Evolutionary conservation across 441 rosid species (phyloP).

Genomic region (Erodium chrysanthum): DNA sequence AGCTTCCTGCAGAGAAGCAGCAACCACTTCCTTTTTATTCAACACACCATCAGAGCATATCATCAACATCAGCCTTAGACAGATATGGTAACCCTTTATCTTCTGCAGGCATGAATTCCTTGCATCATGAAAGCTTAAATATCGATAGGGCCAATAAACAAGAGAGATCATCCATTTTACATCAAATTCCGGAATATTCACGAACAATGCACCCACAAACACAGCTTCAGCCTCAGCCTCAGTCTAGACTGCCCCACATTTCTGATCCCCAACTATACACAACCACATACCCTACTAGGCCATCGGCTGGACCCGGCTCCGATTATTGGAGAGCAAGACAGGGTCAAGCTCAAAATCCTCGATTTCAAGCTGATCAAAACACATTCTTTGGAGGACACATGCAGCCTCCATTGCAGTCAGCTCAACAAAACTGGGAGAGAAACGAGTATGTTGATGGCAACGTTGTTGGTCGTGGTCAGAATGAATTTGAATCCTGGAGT

Average conservation of each 20-base stretch:
- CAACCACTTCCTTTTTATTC: too few relatives aligned
- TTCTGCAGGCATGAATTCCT: too few relatives aligned
- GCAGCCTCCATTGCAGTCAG: conserved; percentile 14
- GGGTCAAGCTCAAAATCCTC: conserved; percentile 30
- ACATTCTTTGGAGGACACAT: conserved; percentile 13
- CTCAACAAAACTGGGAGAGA: conserved; percentile 27
- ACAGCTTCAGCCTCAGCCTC: too few relatives aligned
- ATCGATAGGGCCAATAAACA: conserved; percentile 15
- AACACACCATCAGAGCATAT: too few relatives aligned
- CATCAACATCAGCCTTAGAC: conserved; percentile 19
- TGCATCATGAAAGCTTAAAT: conserved; percentile 17
- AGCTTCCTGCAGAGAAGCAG: neutral
- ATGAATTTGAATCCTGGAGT: conserved; percentile 81
- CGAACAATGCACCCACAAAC: conserved; percentile 1
- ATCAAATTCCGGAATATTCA: conserved; percentile 16
- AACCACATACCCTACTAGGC: conserved; percentile 26
- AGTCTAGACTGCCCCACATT: too few relatives aligned
- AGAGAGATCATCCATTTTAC: conserved; percentile 23
- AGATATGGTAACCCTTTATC: conserved; percentile 12
- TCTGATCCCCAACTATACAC: conserved; percentile 24
- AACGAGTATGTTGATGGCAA: conserved; percentile 25
- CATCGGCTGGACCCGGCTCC: conserved; percentile 20
- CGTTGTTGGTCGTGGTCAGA: conserved; percentile 15
- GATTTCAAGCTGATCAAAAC: conserved; percentile 31
- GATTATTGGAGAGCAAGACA: conserved; percentile 50